Conservation (phyloP, 164 flowering plant genomes). For the Vitis rotundifolia region DNA sequence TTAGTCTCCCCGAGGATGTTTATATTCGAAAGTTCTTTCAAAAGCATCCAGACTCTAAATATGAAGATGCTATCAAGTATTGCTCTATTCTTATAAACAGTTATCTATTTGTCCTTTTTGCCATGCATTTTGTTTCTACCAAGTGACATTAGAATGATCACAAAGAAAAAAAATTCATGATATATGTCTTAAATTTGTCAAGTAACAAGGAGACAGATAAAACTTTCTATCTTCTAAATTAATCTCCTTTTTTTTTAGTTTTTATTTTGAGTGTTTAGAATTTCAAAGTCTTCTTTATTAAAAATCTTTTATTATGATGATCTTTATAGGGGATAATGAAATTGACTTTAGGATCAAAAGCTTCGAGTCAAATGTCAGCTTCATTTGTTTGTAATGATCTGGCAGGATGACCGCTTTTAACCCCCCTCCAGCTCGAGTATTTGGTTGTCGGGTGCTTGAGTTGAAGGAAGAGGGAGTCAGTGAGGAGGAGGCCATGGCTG, state of each 20-base stretch:
- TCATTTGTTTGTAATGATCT: conserved; percentile 5
- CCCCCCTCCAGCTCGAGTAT: conserved; percentile 85
- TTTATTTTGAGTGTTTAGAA: too few species aligned
- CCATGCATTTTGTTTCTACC: too few species aligned
- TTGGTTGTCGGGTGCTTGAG: conserved; percentile 81
- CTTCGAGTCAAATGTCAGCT: background rate
- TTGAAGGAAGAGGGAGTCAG: conserved; percentile 76
- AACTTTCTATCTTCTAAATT: too few species aligned
- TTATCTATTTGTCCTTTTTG: background rate
- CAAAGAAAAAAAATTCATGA: too few species aligned
- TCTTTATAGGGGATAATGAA: too few species aligned
- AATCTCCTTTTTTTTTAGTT: too few species aligned
- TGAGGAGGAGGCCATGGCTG: conserved; percentile 77
- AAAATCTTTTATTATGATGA: too few species aligned
- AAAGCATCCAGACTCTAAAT: conserved; percentile 67
- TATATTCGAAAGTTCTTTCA: conserved; percentile 66
- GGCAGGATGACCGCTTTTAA: conserved; percentile 61
- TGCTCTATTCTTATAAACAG: background rate
- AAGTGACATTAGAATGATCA: too few species aligned
- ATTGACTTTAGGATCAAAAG: too few species aligned
- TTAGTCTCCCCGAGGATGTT: conserved; percentile 79
- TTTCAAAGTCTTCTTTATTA: too few species aligned
- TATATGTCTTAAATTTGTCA: too few species aligned
- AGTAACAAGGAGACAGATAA: too few species aligned
- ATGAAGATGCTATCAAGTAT: conserved; percentile 82